Percentiles rank a stretch among this genome's conserved stretches.
phyloP scores from a whole-genome alignment of 176 grass and related monocot genomes.

The Lolium perenne region DNA sequence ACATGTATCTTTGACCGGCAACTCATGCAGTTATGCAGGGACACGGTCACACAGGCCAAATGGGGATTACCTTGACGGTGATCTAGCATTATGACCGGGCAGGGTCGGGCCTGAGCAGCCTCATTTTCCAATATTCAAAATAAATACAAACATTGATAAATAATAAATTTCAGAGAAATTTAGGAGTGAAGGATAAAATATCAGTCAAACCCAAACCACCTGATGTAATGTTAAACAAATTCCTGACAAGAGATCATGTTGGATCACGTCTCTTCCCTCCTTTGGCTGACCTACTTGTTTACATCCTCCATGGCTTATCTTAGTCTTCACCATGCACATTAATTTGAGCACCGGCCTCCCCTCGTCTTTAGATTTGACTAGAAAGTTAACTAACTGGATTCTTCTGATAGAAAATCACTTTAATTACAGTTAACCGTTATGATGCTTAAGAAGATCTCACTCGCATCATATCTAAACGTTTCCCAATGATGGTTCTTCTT shows the following conservation, averaged over 20 bases:
- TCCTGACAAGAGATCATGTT: constrained; percentile 27
- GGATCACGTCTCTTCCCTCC: constrained; percentile 14
- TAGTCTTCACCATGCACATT: constrained; percentile 22
- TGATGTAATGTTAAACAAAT: constrained; percentile 43
- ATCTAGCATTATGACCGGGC: neutral
- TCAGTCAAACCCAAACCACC: constrained; percentile 38
- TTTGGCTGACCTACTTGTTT: constrained; percentile 29
- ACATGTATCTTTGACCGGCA: constrained; percentile 21
- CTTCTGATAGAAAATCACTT: neutral
- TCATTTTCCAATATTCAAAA: neutral
- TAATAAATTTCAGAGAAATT: neutral
- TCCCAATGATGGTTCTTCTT: constrained; percentile 4
- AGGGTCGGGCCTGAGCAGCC: neutral
- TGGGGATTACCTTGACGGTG: neutral
- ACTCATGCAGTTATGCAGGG: neutral
- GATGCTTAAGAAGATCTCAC: constrained; percentile 29
- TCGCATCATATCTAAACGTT: constrained; percentile 40
- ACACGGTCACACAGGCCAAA: neutral
- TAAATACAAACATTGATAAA: neutral
- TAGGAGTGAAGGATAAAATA: constrained; percentile 23
- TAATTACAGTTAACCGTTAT: neutral
- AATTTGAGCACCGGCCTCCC: constrained; percentile 16
- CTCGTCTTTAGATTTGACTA: constrained; percentile 27
- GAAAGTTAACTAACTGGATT: neutral
- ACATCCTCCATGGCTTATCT: constrained; percentile 4